Percentiles rank a stretch among this genome's conserved stretches.
Conservation (phyloP, 306 rosid species). For the Begonia masoniana region DNA sequence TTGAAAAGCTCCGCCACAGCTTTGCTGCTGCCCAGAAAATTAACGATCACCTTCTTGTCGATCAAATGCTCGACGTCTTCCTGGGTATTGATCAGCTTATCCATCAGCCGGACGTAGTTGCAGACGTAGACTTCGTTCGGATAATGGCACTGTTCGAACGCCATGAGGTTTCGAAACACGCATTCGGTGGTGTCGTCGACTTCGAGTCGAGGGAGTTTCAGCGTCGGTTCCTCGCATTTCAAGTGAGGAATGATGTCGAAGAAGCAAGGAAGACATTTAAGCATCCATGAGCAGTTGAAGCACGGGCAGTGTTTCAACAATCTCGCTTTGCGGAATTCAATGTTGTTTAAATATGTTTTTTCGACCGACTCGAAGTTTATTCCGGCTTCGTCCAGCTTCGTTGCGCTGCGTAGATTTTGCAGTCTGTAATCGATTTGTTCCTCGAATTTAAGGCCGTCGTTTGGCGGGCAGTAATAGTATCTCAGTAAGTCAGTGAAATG, state of each 20-base stretch:
- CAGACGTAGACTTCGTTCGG: conserved; percentile 24
- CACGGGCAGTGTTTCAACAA: not conserved
- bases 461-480: conserved; percentile 12
- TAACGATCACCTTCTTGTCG: conserved; percentile 23
- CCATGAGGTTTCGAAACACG: conserved; percentile 30
- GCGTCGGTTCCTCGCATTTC: conserved; percentile 13
- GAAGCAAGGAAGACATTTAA: conserved; percentile 22
- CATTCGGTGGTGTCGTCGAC: conserved; percentile 30
- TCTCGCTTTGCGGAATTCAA: conserved; percentile 10
- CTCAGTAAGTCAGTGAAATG: conserved; percentile 48
- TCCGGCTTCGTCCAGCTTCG: conserved; percentile 17
- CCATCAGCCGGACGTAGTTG: conserved; percentile 28
- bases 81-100: conserved; percentile 25
- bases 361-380: conserved; percentile 17
- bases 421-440: not conserved
- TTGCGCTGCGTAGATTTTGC: not conserved
- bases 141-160: conserved; percentile 43
- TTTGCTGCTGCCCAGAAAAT: conserved; percentile 34
- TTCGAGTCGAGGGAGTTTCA: conserved; percentile 17
- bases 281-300: conserved; percentile 3
- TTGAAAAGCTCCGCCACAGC: conserved; percentile 30
- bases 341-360: conserved; percentile 10
- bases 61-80: conserved; percentile 42
- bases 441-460: not conserved
- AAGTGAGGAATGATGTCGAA: conserved; percentile 12